A percentile compares a stretch with the other conserved stretches of the same genome.
phyloP scores from a whole-genome alignment of 2,329 filamentous ascomycete species.

The Microsporum audouinii region DNA sequence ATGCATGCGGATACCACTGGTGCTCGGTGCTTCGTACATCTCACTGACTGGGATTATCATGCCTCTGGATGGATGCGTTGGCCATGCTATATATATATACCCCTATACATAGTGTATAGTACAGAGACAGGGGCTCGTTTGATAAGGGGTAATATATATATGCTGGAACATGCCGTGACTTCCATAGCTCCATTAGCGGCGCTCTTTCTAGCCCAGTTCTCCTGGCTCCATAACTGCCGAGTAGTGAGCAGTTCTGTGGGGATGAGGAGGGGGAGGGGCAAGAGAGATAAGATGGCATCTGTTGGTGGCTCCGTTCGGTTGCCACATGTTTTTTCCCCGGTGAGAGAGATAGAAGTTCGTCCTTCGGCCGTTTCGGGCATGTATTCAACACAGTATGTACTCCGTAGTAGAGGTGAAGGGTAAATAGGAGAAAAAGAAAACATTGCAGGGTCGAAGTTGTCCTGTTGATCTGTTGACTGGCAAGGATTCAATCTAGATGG shows the following conservation, averaged over 20 bases:
- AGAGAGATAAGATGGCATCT: neutral
- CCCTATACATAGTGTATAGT: neutral
- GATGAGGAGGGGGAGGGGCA: neutral
- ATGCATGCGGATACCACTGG: slow-evolving; percentile 5
- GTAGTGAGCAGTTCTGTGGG: neutral
- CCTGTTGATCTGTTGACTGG: neutral
- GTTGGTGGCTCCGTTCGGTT: neutral
- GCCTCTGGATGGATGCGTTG: neutral
- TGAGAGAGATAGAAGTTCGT: neutral
- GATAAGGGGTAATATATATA: neutral
- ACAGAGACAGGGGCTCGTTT: neutral
- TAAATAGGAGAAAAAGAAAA: neutral
- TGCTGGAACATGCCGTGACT: neutral
- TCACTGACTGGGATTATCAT: neutral
- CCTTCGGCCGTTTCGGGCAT: neutral
- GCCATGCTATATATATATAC: neutral
- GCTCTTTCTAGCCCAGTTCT: neutral
- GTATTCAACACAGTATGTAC: neutral
- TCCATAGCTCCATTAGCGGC: neutral
- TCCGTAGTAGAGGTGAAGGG: neutral
- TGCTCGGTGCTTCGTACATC: neutral
- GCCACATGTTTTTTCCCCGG: neutral
- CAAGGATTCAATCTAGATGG: neutral
- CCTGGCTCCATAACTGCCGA: neutral
- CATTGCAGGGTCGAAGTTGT: neutral